A percentile compares a stretch with the other conserved stretches of the same genome.
Conservation (phyloP, 2,329 filamentous ascomycete species). For the Xylariaceae sp. region DNA sequence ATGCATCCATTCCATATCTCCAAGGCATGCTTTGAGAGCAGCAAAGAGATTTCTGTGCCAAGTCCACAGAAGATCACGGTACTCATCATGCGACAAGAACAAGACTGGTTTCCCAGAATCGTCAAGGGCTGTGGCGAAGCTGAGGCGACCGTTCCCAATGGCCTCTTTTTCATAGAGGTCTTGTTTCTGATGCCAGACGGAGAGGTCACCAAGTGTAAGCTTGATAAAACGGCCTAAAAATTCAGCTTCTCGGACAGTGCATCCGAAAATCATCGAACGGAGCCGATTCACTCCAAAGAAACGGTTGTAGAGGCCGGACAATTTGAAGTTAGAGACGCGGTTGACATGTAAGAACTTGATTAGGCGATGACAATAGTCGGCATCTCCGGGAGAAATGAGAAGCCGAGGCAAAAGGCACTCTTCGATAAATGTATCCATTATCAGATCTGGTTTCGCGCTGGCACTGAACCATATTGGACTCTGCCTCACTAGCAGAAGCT, state of each 20-base stretch:
- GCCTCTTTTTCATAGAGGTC: constrained; percentile 78
- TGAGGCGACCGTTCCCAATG: constrained; percentile 57
- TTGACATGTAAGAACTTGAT: constrained; percentile 82
- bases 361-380: constrained; percentile 83
- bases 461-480: constrained; percentile 67
- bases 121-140: constrained; percentile 73
- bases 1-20: constrained; percentile 89
- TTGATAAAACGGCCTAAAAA: constrained; percentile 90
- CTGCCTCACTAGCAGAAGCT: constrained; percentile 68
- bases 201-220: constrained; percentile 74
- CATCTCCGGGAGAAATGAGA: constrained; percentile 78
- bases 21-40: constrained; percentile 77
- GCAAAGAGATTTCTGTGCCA: constrained; percentile 83
- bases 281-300: constrained; percentile 81
- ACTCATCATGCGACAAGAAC: constrained; percentile 80
- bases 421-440: constrained; percentile 78
- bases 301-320: constrained; percentile 76
- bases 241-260: constrained; percentile 85
- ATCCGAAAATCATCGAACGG: constrained; percentile 79
- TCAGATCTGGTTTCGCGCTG: constrained; percentile 57
- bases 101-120: constrained; percentile 64
- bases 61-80: constrained; percentile 77
- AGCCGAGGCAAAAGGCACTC: constrained; percentile 89
- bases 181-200: constrained; percentile 78
- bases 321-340: constrained; percentile 80